phyloP scores from a whole-genome alignment of 83 land plant genomes.

The Larix sibirica region DNA sequence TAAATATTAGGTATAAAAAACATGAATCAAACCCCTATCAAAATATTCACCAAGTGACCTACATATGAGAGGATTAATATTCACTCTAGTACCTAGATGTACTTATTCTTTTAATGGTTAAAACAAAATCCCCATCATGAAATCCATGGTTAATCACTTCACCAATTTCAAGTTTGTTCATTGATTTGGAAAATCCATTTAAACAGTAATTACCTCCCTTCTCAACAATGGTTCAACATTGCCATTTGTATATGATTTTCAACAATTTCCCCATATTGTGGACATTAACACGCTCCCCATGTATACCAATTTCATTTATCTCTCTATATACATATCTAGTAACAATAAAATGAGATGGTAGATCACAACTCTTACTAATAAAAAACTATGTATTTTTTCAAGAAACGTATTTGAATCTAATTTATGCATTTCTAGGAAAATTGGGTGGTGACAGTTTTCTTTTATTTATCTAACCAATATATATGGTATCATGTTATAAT shows the following conservation, averaged over 20 bases:
- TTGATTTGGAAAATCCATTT: constrained; percentile 12
- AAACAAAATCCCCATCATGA: constrained; percentile 87
- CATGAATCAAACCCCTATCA: constrained; percentile 90
- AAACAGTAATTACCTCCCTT: constrained; percentile 29
- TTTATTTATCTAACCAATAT: constrained; percentile 20
- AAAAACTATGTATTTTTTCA: constrained; percentile 60
- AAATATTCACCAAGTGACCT: constrained; percentile 87
- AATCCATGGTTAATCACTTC: constrained; percentile 62
- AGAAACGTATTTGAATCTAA: background rate
- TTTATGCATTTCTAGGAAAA: background rate
- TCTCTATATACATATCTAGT: constrained; percentile 76
- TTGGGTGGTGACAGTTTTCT: constrained; percentile 18
- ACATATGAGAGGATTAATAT: constrained; percentile 91
- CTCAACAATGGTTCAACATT: too few species aligned
- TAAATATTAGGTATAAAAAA: too few species aligned
- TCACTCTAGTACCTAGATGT: constrained; percentile 60
- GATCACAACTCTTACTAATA: constrained; percentile 80
- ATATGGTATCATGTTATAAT: background rate
- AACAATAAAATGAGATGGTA: constrained; percentile 72
- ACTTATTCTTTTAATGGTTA: constrained; percentile 57
- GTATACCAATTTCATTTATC: constrained; percentile 74
- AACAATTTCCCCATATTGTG: constrained; percentile 55
- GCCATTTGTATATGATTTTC: constrained; percentile 49
- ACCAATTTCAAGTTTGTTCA: constrained; percentile 51
- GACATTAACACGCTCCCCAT: constrained; percentile 71